These are phyloP conservation scores for Beauveria caledonica DNA, from an alignment of 2,329 filamentous ascomycete species.

Conservation along the genomic window DNA sequence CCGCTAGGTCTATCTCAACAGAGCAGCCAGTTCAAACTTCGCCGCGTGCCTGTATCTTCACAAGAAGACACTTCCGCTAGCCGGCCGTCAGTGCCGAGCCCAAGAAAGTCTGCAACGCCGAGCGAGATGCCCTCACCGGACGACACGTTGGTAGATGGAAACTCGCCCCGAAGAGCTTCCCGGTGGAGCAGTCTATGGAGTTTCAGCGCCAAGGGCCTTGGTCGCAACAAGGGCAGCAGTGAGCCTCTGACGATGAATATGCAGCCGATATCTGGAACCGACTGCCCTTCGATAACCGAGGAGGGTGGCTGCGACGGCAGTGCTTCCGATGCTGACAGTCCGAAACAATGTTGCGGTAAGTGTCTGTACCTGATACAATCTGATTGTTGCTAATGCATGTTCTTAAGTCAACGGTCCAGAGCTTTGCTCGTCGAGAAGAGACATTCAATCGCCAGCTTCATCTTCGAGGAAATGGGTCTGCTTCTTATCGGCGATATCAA, in stretches of 20 bases:
- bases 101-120: not conserved
- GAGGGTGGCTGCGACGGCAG: not conserved
- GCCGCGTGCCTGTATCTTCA: not conserved
- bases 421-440: conserved; percentile 24
- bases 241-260: not conserved
- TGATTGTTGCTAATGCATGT: not conserved
- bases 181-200: not conserved
- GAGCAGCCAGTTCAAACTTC: not conserved
- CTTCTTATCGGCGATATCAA: conserved; percentile 54
- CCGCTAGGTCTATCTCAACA: not conserved
- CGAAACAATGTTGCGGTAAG: not conserved
- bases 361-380: not conserved
- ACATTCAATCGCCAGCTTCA: conserved; percentile 23
- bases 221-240: not conserved
- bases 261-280: not conserved
- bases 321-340: not conserved
- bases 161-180: not conserved
- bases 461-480: conserved; percentile 29
- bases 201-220: not conserved
- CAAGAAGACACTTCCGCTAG: not conserved
- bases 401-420: conserved; percentile 20
- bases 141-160: not conserved
- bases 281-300: not conserved
- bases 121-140: not conserved
- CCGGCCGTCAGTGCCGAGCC: not conserved